Conservation (phyloP, 768 basidiomycete species). For the Termitomyces sp. region DNA sequence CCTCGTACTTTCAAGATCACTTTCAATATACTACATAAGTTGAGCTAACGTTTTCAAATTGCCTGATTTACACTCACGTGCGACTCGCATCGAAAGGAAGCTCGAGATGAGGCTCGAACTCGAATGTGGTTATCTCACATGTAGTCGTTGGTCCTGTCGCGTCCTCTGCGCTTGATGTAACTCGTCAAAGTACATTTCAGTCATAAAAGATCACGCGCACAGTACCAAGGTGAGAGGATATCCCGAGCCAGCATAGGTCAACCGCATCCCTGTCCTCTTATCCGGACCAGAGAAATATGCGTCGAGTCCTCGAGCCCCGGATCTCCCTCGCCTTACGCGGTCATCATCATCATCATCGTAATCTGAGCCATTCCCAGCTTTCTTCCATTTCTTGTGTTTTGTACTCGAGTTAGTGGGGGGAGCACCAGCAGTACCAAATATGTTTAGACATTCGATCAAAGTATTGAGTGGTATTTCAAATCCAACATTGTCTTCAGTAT, state of each 20-base stretch:
- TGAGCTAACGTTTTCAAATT: background rate
- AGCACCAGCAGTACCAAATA: slow-evolving; percentile 79
- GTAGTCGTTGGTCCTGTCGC: slow-evolving; percentile 77
- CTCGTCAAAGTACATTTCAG: background rate
- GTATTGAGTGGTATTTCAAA: slow-evolving; percentile 85
- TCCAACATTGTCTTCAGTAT: slow-evolving; percentile 32
- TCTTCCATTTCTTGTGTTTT: slow-evolving; percentile 45
- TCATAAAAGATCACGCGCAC: slow-evolving; percentile 37
- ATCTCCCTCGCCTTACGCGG: slow-evolving; percentile 28
- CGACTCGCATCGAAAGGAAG: slow-evolving; percentile 69
- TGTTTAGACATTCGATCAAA: slow-evolving; percentile 86
- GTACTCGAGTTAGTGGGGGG: slow-evolving; percentile 24
- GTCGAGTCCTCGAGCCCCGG: slow-evolving; percentile 37
- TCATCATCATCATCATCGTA: slow-evolving; percentile 33
- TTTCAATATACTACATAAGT: slow-evolving; percentile 53
- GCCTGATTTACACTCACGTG: slow-evolving; percentile 34
- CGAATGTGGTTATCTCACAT: slow-evolving; percentile 82
- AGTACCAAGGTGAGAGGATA: slow-evolving; percentile 73
- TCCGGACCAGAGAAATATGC: slow-evolving; percentile 50
- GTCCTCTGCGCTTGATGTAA: slow-evolving; percentile 58
- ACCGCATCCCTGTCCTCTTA: slow-evolving; percentile 78
- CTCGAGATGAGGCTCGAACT: slow-evolving; percentile 76
- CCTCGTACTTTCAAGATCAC: slow-evolving; percentile 74
- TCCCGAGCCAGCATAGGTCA: slow-evolving; percentile 76
- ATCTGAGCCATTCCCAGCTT: slow-evolving; percentile 41